Conservation (phyloP, 345 rosid genomes). For the Anacardium occidentale region DNA sequence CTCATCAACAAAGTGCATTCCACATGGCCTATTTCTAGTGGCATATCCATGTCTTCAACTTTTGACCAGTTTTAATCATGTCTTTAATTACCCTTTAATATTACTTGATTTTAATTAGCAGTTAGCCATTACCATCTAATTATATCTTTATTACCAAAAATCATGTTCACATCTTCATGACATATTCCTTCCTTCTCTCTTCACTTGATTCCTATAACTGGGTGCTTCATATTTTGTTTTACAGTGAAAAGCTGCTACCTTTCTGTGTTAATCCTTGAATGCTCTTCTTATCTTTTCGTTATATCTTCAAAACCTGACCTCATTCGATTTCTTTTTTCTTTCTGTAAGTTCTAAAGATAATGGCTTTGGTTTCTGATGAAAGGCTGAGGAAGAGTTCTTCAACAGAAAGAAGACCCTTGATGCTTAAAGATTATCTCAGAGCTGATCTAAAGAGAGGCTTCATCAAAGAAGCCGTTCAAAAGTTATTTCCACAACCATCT, state of each 20-base stretch:
- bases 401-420: slow-evolving; percentile 36
- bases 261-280: slow-evolving; percentile 1
- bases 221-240: not conserved
- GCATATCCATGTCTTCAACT: too few relatives aligned
- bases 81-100: too few relatives aligned
- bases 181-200: slow-evolving; percentile 2
- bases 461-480: slow-evolving; percentile 31
- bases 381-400: slow-evolving; percentile 18
- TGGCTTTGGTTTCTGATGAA: slow-evolving; percentile 27
- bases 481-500: slow-evolving; percentile 40
- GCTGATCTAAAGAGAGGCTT: slow-evolving; percentile 56
- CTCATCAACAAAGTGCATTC: too few relatives aligned
- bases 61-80: too few relatives aligned
- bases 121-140: too few relatives aligned
- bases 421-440: slow-evolving; percentile 72
- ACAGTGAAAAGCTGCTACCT: not conserved
- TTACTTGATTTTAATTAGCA: too few relatives aligned
- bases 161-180: too few relatives aligned
- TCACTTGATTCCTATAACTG: not conserved
- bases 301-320: not conserved
- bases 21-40: too few relatives aligned
- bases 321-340: not conserved
- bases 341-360: not conserved
- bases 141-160: too few relatives aligned
- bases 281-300: not conserved